Conservation (phyloP, 768 basidiomycete genomes). For the Mycena floridula region DNA sequence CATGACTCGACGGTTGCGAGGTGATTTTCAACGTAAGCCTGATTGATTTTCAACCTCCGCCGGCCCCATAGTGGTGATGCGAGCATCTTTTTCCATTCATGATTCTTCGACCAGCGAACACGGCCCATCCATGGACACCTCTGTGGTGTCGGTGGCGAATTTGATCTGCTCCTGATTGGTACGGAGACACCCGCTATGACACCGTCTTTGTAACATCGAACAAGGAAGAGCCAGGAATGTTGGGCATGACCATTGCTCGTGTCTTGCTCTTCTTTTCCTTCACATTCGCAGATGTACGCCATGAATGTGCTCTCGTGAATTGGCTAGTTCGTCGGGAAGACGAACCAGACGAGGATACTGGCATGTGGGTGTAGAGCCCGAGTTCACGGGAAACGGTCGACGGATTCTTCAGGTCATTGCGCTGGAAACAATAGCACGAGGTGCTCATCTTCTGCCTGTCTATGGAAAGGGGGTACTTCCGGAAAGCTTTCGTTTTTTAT, state of each 20-base stretch:
- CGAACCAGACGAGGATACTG: slow-evolving; percentile 12
- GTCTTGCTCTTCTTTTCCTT: slow-evolving; percentile 24
- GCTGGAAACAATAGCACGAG: slow-evolving; percentile 22
- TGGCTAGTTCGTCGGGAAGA: slow-evolving; percentile 19
- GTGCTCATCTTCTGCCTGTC: slow-evolving; percentile 25
- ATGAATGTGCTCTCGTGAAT: slow-evolving; percentile 26
- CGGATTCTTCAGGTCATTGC: slow-evolving; percentile 17
- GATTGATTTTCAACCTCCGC: no score
- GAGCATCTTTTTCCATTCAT: no score
- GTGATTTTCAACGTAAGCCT: no score
- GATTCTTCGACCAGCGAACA: no score
- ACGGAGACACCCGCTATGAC: slow-evolving; percentile 6
- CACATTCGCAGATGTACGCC: slow-evolving; percentile 6
- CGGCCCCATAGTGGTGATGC: no score
- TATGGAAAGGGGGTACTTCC: slow-evolving; percentile 17
- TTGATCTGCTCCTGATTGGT: slow-evolving; percentile 12
- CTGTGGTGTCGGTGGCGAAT: no score
- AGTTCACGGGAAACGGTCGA: slow-evolving; percentile 9
- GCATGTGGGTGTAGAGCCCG: slow-evolving; percentile 26
- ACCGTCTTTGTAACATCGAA: slow-evolving; percentile 18
- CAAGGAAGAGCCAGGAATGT: slow-evolving; percentile 14
- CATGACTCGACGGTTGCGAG: not conserved
- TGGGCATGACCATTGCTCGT: slow-evolving; percentile 14
- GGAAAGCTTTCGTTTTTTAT: slow-evolving; percentile 9
- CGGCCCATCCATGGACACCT: no score